These are phyloP conservation scores for Plectosphaerella sp. DNA, from an alignment of 2,329 filamentous ascomycete species.

Conservation along the genomic window DNA sequence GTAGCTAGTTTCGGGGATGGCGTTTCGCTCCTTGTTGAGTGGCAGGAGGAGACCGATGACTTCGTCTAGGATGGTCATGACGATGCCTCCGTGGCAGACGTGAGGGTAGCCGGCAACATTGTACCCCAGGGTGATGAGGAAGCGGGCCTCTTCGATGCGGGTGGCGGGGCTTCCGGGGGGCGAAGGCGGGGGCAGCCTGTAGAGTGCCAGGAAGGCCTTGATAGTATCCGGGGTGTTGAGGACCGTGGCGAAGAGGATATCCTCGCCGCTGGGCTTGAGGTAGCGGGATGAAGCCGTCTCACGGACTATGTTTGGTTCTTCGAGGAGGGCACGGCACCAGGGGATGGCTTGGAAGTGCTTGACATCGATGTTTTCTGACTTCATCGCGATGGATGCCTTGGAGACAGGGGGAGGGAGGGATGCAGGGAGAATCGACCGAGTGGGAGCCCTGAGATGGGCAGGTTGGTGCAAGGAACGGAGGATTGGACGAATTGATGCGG, in stretches of 20 bases:
- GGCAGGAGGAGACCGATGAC: conserved; percentile 28
- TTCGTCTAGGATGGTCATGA: conserved; percentile 31
- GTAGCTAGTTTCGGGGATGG: conserved; percentile 18
- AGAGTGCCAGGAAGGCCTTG: conserved; percentile 27
- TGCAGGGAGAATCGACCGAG: background rate
- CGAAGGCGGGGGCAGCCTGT: conserved; percentile 14
- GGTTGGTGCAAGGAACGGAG: too few relatives aligned
- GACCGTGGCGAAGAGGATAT: conserved; percentile 28
- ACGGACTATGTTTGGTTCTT: conserved; percentile 18
- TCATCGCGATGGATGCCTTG: conserved; percentile 2
- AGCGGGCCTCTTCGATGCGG: conserved; percentile 21
- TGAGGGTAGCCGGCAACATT: conserved; percentile 26
- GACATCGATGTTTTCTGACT: conserved; percentile 6
- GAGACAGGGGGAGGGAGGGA: background rate
- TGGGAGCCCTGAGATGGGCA: background rate
- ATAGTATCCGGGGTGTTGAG: conserved; percentile 23
- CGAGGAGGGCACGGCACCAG: conserved; percentile 29
- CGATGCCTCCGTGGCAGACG: conserved; percentile 31
- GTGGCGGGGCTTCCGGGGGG: conserved; percentile 9
- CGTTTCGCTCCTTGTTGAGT: conserved; percentile 26
- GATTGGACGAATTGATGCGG: too few relatives aligned
- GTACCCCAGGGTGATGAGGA: conserved; percentile 26
- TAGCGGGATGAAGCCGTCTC: conserved; percentile 28
- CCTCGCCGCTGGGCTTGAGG: conserved; percentile 15
- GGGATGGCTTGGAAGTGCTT: conserved; percentile 28